phyloP scores from a whole-genome alignment of 306 rosid species.

The Rosa rugosa region DNA sequence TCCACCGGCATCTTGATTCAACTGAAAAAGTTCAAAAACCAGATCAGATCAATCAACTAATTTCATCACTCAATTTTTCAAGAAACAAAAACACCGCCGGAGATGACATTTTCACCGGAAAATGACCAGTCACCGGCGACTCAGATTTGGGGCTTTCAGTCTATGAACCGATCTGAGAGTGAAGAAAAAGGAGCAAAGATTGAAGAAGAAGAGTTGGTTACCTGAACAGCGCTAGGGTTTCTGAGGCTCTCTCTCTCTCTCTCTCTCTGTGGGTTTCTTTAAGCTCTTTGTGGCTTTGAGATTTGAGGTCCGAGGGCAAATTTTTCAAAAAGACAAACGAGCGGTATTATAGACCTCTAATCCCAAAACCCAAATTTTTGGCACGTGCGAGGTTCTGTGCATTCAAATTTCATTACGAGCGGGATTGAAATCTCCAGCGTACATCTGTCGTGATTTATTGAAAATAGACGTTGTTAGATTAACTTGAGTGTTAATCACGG shows the following conservation, averaged over 20 bases:
- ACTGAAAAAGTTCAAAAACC: not conserved
- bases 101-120: not conserved
- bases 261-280: not conserved
- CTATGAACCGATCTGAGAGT: not conserved
- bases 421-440: not conserved
- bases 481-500: not conserved
- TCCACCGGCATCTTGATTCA: constrained; percentile 51
- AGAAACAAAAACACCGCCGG: not conserved
- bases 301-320: constrained; percentile 30
- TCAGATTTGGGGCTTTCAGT: not conserved
- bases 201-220: not conserved
- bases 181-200: not conserved
- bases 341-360: constrained; percentile 34
- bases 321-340: constrained; percentile 37
- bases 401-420: not conserved
- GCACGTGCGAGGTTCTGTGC: not conserved
- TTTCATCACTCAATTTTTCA: not conserved
- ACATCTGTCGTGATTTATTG: not conserved
- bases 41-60: not conserved
- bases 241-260: too few relatives aligned
- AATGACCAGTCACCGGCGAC: not conserved
- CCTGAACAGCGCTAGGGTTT: constrained; percentile 6
- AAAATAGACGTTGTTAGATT: not conserved
- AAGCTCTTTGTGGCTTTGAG: not conserved
- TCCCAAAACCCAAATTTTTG: not conserved